phyloP scores from a whole-genome alignment of 2,329 filamentous ascomycete species.

The Pseudopyricularia javanii region DNA sequence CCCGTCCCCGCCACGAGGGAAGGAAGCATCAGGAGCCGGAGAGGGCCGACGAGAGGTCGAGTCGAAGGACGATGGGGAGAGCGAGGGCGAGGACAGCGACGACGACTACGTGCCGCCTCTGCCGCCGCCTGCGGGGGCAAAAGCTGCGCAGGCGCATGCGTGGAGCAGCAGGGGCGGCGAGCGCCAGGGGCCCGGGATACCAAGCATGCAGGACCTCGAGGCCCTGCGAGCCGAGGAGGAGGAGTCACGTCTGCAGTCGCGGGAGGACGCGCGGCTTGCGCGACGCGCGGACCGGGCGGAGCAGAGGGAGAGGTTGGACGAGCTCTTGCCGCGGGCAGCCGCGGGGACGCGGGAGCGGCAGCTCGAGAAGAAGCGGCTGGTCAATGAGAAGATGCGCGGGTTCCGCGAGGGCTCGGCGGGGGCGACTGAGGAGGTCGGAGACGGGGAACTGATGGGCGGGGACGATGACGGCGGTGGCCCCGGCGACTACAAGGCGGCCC shows the following conservation, averaged over 20 bases:
- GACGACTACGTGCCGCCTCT: slow-evolving; percentile 45
- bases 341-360: slow-evolving; percentile 70
- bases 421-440: slow-evolving; percentile 45
- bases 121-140: slow-evolving; percentile 31
- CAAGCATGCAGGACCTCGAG: slow-evolving; percentile 62
- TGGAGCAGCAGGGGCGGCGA: slow-evolving; percentile 9
- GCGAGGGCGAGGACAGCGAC: slow-evolving; percentile 13
- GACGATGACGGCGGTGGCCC: slow-evolving; percentile 50
- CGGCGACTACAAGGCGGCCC: slow-evolving; percentile 57
- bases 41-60: slow-evolving; percentile 1
- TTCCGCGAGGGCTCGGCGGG: slow-evolving; percentile 61
- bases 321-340: slow-evolving; percentile 68
- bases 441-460: slow-evolving; percentile 67
- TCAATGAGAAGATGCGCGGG: slow-evolving; percentile 58
- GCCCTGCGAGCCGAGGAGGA: slow-evolving; percentile 36
- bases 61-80: slow-evolving; percentile 4
- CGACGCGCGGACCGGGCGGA: slow-evolving; percentile 51
- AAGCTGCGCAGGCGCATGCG: slow-evolving; percentile 17
- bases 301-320: slow-evolving; percentile 66
- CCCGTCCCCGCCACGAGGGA: background rate
- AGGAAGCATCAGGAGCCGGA: background rate
- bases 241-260: slow-evolving; percentile 32
- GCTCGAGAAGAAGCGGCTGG: slow-evolving; percentile 72
- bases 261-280: slow-evolving; percentile 42
- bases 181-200: slow-evolving; percentile 46